phyloP scores from a whole-genome alignment of 1,284 basidiomycete species.

The Trichosporon sp. region DNA sequence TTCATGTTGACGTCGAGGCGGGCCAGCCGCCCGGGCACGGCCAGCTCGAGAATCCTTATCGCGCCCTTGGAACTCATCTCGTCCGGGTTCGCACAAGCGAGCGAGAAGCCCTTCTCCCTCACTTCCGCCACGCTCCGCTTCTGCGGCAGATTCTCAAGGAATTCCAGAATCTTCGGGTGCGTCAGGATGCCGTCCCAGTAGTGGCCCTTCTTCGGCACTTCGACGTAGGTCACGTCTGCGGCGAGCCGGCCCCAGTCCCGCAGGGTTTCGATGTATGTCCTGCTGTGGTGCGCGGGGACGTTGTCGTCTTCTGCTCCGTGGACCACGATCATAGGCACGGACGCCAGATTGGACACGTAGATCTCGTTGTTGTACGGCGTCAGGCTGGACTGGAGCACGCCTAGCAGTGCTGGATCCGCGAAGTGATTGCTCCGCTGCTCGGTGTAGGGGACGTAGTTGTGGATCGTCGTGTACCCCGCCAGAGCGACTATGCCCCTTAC shows the following conservation, averaged over 20 bases:
- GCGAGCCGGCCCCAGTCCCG: slow-evolving; percentile 21
- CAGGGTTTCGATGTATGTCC: slow-evolving; percentile 29
- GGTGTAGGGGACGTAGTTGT: slow-evolving; percentile 70
- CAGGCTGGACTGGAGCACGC: slow-evolving; percentile 65
- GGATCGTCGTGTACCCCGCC: slow-evolving; percentile 73
- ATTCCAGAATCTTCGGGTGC: slow-evolving; percentile 31
- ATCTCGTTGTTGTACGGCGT: slow-evolving; percentile 81
- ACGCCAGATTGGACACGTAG: slow-evolving; percentile 67
- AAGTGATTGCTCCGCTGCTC: slow-evolving; percentile 54
- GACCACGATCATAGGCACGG: slow-evolving; percentile 62
- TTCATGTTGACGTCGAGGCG: slow-evolving; percentile 39
- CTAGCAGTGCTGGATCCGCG: slow-evolving; percentile 65
- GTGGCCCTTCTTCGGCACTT: slow-evolving; percentile 41
- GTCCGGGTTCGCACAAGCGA: slow-evolving; percentile 46
- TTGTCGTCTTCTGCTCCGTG: slow-evolving; percentile 60
- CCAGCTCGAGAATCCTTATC: slow-evolving; percentile 45
- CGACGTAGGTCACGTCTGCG: slow-evolving; percentile 26
- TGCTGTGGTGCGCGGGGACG: slow-evolving; percentile 41
- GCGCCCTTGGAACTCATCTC: slow-evolving; percentile 46
- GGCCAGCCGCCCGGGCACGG: slow-evolving; percentile 39
- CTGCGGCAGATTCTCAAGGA: slow-evolving; percentile 25
- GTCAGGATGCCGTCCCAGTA: slow-evolving; percentile 48
- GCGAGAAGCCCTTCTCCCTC: slow-evolving; percentile 35
- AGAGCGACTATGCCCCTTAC: slow-evolving; percentile 68
- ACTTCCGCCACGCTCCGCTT: slow-evolving; percentile 20